Percentiles rank a stretch among this genome's conserved stretches.
These are phyloP conservation scores for Begonia peltatifolia DNA, from an alignment of 306 rosid genomes.

Conservation along the genomic window DNA sequence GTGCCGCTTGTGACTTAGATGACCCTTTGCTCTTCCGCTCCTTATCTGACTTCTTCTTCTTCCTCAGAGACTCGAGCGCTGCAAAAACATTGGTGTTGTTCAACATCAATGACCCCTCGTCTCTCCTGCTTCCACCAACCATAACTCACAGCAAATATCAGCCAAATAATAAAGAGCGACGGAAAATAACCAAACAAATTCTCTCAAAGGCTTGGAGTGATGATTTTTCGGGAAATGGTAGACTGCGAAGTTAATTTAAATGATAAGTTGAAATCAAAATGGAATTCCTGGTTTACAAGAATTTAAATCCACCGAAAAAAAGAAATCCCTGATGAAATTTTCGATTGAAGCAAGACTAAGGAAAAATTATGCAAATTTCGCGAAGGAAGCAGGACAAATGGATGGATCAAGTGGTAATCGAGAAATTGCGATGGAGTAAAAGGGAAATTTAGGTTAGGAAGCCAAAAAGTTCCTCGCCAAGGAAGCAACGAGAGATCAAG, in stretches of 20 bases:
- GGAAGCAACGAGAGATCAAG: too few relatives aligned
- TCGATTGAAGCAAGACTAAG: too few relatives aligned
- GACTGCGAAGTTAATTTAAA: too few relatives aligned
- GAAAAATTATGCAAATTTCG: neutral
- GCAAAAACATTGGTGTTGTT: conserved; percentile 79
- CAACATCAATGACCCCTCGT: conserved; percentile 65
- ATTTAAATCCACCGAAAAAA: too few relatives aligned
- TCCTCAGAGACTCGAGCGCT: conserved; percentile 73
- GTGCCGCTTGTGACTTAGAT: conserved; percentile 28
- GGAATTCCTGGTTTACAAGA: neutral
- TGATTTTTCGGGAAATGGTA: too few relatives aligned
- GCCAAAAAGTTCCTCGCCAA: neutral
- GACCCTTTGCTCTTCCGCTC: conserved; percentile 50
- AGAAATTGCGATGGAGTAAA: neutral
- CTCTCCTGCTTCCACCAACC: conserved; percentile 86
- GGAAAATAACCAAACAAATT: neutral
- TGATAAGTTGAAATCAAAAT: neutral
- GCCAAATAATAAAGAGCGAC: too few relatives aligned
- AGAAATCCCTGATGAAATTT: too few relatives aligned
- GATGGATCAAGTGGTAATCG: conserved; percentile 20
- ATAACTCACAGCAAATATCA: conserved; percentile 15
- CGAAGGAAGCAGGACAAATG: conserved; percentile 1
- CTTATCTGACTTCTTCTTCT: conserved; percentile 92
- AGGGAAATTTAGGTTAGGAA: conserved; percentile 8
- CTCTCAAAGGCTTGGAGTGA: neutral